Evolutionary conservation across 768 basidiomycete species (phyloP).

Genomic region (Hygrocybe punicea): DNA sequence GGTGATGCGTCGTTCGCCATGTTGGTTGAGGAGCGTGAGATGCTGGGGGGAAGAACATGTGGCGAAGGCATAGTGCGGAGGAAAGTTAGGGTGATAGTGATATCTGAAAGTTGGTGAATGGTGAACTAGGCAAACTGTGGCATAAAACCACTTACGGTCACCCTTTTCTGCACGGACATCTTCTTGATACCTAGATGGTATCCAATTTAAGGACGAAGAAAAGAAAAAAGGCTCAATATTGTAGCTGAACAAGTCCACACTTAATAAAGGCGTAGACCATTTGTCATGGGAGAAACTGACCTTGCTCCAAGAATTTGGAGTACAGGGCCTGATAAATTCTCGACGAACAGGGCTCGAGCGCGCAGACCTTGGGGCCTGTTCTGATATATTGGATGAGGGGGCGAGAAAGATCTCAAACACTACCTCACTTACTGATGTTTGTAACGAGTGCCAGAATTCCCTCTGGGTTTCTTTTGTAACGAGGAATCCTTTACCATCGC

Average conservation of each 20-base stretch:
- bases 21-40: not conserved
- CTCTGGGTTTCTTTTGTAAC: not conserved
- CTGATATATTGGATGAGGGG: slow-evolving; percentile 8
- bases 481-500: not conserved
- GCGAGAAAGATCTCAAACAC: not conserved
- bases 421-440: slow-evolving; percentile 8
- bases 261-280: not conserved
- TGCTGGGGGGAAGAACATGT: not conserved
- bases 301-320: slow-evolving; percentile 54
- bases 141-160: slow-evolving; percentile 36
- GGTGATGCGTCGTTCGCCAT: not conserved
- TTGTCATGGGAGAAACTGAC: slow-evolving; percentile 19
- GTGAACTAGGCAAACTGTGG: not conserved
- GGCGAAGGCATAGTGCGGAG: slow-evolving; percentile 36
- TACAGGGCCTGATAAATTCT: slow-evolving; percentile 48
- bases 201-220: slow-evolving; percentile 62
- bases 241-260: slow-evolving; percentile 32
- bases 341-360: slow-evolving; percentile 49
- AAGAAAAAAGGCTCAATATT: slow-evolving; percentile 64
- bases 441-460: not conserved
- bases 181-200: slow-evolving; percentile 63
- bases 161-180: slow-evolving; percentile 32
- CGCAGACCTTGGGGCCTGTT: slow-evolving; percentile 26
- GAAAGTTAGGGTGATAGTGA: slow-evolving; percentile 55
- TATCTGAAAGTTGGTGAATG: slow-evolving; percentile 36